Evolutionary conservation across 441 rosid genomes (phyloP), one percentile per base, ranked within the genome.

Genomic region (Cnidoscolus chayamansa): DNA sequence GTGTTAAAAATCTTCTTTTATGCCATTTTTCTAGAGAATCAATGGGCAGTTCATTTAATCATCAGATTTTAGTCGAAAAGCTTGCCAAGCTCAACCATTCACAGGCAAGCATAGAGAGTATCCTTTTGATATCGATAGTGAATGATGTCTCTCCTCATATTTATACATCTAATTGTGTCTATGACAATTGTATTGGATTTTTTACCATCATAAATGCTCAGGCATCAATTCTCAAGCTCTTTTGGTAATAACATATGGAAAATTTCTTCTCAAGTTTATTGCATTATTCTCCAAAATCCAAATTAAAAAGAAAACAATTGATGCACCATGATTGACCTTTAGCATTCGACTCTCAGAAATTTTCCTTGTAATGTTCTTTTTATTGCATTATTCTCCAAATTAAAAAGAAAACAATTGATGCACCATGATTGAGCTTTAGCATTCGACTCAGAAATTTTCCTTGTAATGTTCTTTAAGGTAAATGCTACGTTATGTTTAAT

Each of bases 91-190:
- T 95, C 84, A 91, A 93, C 83, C 86, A 63, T 70, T 77, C 99
- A 16, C 99, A 95, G 83, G 88, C 98, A 43, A 92, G 99, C 93
- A 95, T 95, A 69, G 99, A 95, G 84, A 95, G 99, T 95, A 95
- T 95, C 99, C 96, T 91, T 62, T 80, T 76, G 19, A 54, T 78
- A 54, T 54, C 20, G 63, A 58, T 54, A 65, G 1, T 20, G 17
- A 20, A 58, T 58, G 61, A 58, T 65, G 49, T 64, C 17, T 51
- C 48, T 69, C 17, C 30, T 72, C 66, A 62, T 69, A 32, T 72
- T 63, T 9, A 10, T 65, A 11, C 62, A 15, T 19, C 17, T 48
- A 9, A 30, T 40, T n/a, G 49, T 77, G 37, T 58, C 48, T 59
- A 30, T 31, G 68, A 20, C 35, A 45, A 10, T 40, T 45, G 58